phyloP scores from a whole-genome alignment of 106 monocot species.

The Iris macrosiphon region DNA sequence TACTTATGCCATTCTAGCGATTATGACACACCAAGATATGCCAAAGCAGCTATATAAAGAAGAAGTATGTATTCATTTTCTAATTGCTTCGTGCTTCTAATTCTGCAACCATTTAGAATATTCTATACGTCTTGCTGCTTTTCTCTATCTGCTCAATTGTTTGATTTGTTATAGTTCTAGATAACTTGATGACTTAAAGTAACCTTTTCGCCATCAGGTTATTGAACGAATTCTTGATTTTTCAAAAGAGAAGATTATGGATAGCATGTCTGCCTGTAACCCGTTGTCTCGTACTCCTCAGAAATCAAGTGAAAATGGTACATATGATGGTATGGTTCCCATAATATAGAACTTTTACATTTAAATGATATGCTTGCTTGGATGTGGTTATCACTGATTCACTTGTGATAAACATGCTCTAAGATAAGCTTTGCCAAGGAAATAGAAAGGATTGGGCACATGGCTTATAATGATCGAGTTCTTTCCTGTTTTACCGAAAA shows the following conservation, averaged over 20 bases:
- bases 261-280: constrained; percentile 65
- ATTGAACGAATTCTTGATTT: constrained; percentile 95
- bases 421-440: background rate
- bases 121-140: background rate
- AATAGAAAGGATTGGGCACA: background rate
- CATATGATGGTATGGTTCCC: constrained; percentile 42
- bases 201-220: constrained; percentile 35
- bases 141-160: background rate
- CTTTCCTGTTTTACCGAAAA: too few relatives aligned
- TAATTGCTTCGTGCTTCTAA: background rate
- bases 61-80: constrained; percentile 53
- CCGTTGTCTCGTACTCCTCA: constrained; percentile 50
- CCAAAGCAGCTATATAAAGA: constrained; percentile 97
- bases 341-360: background rate
- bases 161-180: background rate
- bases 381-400: background rate
- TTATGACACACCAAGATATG: constrained; percentile 91
- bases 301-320: constrained; percentile 63
- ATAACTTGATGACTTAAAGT: constrained; percentile 1
- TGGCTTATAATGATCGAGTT: too few relatives aligned
- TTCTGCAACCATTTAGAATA: too few relatives aligned
- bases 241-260: constrained; percentile 79
- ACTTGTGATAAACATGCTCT: too few relatives aligned
- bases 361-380: background rate
- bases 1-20: constrained; percentile 63